A percentile compares a stretch with the other conserved stretches of the same genome.
Conservation (phyloP, 495 filamentous ascomycete species). For the Aspergillus heteromorphus region DNA sequence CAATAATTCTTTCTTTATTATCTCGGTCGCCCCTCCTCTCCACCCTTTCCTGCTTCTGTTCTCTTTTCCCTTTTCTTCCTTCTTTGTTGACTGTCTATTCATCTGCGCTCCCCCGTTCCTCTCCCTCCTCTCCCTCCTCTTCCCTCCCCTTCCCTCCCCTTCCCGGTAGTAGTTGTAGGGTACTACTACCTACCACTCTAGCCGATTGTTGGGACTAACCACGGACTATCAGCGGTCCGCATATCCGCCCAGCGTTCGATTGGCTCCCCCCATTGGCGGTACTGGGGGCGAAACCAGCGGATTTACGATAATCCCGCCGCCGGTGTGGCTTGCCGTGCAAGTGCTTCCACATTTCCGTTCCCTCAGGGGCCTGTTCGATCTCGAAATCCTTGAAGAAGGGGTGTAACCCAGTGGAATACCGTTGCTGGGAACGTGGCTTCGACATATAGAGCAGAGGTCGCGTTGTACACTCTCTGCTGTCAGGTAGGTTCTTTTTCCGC, state of each 20-base stretch:
- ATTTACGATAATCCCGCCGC: constrained; percentile 13
- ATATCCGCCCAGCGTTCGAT: not conserved
- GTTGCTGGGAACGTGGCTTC: not conserved
- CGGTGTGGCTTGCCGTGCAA: constrained; percentile 9
- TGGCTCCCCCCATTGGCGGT: constrained; percentile 1
- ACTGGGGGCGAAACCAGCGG: constrained; percentile 5
- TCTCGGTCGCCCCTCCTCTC: constrained; percentile 6
- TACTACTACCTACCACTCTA: not conserved
- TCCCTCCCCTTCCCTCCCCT: not conserved
- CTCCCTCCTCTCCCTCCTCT: not conserved
- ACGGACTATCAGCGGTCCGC: not conserved
- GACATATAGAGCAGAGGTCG: not conserved
- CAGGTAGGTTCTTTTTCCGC: not conserved
- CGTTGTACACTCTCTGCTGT: not conserved
- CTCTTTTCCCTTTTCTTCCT: constrained; percentile 6
- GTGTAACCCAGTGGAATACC: not conserved
- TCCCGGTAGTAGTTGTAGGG: not conserved
- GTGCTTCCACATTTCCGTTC: constrained; percentile 6
- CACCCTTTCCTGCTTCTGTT: constrained; percentile 1
- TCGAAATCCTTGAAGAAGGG: not conserved
- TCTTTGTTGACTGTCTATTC: too few relatives aligned
- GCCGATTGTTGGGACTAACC: not conserved
- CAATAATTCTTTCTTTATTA: not conserved
- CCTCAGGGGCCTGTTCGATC: constrained; percentile 14
- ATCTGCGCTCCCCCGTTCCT: not conserved